Evolutionary conservation across 179 eudicot species (phyloP), one percentile per base, ranked within the genome.

Genomic region (Dionaea muscipula): DNA sequence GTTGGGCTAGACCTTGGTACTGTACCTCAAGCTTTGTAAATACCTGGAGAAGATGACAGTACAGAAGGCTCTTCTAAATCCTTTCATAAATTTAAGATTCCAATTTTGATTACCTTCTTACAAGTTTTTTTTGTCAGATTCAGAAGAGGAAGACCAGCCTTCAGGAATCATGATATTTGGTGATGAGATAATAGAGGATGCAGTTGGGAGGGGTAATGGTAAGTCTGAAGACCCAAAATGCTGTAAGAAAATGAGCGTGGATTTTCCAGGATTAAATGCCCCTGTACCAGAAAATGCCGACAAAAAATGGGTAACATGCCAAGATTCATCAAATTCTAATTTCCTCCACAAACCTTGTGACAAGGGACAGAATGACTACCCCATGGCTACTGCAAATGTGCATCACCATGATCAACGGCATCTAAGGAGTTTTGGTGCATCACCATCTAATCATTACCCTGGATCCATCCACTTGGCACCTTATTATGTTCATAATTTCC

Each of bases 201-300:
- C 50, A 1, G 46, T 26, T 59, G 50, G 72, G 54, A 56, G 74
- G 69, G 18, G 80, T 68, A 75, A 80, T 67, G 64, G 62, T 36
- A 76, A 72, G 25, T 58, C 67, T 18, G 69, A 64, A 57, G 12
- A 11, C 22, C 71, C 56, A 19, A 73, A 69, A 43, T 67, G 70
- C 48, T 61, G 62, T 46, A 77, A 57, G 69, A 87, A 80, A 70
- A 73, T 53, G 84, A 82, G 70, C 51, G 81, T 84, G 36, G 75
- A 64, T 18, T 91, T 87, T 57, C 98, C 96, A 0, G 98, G 98
- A 53, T 69, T 90, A 35, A 91, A 91, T 57, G 91, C 78, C 25
- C 86, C 85, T 17, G 64, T 91, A 38, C 98, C 98, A 14, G 81
- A 77, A 62, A 84, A 84, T 57, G 98, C 91, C 6, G 81, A 78